Base-by-base conservation (phyloP, 805 yeast genomes). In the Crinitomyces ghanaensis region DNA sequence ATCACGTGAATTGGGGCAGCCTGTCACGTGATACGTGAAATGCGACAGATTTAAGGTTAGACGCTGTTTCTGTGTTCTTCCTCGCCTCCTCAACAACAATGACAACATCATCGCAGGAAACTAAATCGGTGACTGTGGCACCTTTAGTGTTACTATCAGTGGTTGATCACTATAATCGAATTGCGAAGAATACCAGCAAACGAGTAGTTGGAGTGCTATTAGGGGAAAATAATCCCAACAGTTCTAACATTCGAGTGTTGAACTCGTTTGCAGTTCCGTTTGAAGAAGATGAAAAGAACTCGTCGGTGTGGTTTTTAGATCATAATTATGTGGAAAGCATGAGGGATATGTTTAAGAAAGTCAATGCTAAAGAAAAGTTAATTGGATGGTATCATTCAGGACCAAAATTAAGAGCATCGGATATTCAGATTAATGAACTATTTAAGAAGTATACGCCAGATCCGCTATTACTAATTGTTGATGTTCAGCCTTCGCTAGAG, bases 301-400 rank as follows among this genome's bases (percentile, higher is more conserved):
- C 94, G 2, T 77, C 75, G 14, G 95, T 93, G 29, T 91, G 97
- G 97, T 91, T 91, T 53, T 63, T 91, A 49, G 98, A 91, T 55
- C 98, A 91, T 62, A 88, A 91, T 56, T 91, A 77, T 56, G 83
- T 91, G 39, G 97, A 88, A 53, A 73, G 81, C 35, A 91, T 91
- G 99, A 78, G 85, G 43, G 95, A 85, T 46, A 91, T 91, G 99
- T 88, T 85, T 62, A 84, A 82, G 55, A 91, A 93, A 57, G 86
- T 91, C 56, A 93, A 86, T 61, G 99, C 99, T 13, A 86, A 83
- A 60, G 99, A 91, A 57, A 82, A 75, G 54, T 67, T 91, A 30
- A 76, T 91, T 53, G 99, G 99, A n/a, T 91, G 99, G 99, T 91
- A 91, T 56, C 99, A 91, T 58, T 78, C 95, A 6, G 99, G 98